Evolutionary conservation across 768 basidiomycete genomes (phyloP).

Genomic region (Phanerochaete carnosa): DNA sequence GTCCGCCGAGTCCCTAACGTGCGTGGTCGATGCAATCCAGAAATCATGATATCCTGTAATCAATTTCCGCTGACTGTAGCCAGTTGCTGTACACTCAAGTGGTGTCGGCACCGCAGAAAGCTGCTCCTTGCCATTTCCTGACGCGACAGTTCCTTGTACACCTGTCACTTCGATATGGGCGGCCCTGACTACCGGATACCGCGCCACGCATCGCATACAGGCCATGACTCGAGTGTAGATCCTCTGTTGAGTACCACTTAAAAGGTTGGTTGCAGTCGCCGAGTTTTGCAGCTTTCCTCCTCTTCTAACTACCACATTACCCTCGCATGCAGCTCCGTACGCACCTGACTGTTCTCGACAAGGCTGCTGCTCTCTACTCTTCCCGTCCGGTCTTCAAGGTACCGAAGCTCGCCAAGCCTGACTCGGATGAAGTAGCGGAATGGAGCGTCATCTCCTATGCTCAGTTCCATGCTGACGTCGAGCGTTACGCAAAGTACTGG

Average conservation of each 20-base stretch:
- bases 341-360: slow-evolving; percentile 60
- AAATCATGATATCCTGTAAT: background rate
- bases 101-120: background rate
- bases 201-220: background rate
- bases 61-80: background rate
- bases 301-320: background rate
- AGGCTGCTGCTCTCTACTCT: slow-evolving; percentile 44
- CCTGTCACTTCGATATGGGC: background rate
- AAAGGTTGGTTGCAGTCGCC: background rate
- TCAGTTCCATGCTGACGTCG: slow-evolving; percentile 60
- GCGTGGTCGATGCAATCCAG: background rate
- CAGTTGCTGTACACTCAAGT: slow-evolving; percentile 2
- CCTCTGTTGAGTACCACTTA: background rate
- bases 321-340: slow-evolving; percentile 29
- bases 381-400: slow-evolving; percentile 53
- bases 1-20: background rate
- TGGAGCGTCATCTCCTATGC: slow-evolving; percentile 62
- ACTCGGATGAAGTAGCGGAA: slow-evolving; percentile 36
- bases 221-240: background rate
- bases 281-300: background rate
- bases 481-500: slow-evolving; percentile 63
- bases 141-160: background rate
- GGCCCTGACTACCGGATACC: slow-evolving; percentile 5
- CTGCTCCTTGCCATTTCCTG: background rate
- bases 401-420: slow-evolving; percentile 39